These are phyloP conservation scores for Jackrogersella multiformis DNA, from an alignment of 495 filamentous ascomycete species.

Conservation along the genomic window DNA sequence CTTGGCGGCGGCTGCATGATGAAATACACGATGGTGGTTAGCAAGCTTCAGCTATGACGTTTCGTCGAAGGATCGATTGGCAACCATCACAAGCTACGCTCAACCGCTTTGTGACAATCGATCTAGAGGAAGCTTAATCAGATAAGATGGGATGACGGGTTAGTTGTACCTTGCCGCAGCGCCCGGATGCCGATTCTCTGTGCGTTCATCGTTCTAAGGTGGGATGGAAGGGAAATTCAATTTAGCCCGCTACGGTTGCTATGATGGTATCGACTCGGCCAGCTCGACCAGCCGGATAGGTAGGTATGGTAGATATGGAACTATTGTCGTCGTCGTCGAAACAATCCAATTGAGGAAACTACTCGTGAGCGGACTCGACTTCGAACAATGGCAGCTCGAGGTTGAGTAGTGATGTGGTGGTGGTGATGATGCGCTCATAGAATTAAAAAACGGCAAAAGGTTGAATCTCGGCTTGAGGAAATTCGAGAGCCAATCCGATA, in stretches of 20 bases:
- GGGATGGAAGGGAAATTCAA: slow-evolving; percentile 13
- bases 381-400: no score
- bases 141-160: slow-evolving; percentile 40
- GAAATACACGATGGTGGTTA: not conserved
- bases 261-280: slow-evolving; percentile 11
- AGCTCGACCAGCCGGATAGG: not conserved
- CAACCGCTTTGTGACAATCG: no score
- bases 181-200: slow-evolving; percentile 73
- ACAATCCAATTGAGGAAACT: not conserved
- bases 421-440: slow-evolving; percentile 27
- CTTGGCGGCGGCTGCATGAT: slow-evolving; percentile 51
- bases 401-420: no score
- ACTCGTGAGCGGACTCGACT: not conserved
- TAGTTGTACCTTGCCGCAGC: slow-evolving; percentile 72
- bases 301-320: not conserved
- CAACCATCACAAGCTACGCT: not conserved
- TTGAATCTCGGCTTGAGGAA: slow-evolving; percentile 31
- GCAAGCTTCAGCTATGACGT: slow-evolving; percentile 13
- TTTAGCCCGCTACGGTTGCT: not conserved
- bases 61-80: not conserved
- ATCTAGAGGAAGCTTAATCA: not conserved
- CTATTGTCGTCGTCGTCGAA: not conserved
- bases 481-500: slow-evolving; percentile 16
- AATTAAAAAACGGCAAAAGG: slow-evolving; percentile 20
- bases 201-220: slow-evolving; percentile 63